phyloP scores from a whole-genome alignment of 1,139 yeast genomes.

The Taphrina confusa region DNA sequence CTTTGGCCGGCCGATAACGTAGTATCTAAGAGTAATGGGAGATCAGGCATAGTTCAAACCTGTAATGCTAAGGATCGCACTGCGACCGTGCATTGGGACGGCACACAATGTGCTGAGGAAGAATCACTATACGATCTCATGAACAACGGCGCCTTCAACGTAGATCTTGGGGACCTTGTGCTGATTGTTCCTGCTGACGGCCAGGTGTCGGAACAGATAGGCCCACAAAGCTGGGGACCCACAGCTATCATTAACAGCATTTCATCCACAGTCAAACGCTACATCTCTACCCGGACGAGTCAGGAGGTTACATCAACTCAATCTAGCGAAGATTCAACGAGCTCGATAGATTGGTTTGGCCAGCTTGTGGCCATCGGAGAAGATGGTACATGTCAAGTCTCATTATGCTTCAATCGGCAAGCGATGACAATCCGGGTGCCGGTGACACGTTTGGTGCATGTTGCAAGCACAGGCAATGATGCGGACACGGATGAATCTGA shows the following conservation, averaged over 20 bases:
- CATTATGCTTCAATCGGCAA: not conserved
- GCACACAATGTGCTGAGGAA: slow-evolving; percentile 26
- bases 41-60: slow-evolving; percentile 39
- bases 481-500: not conserved
- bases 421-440: not conserved
- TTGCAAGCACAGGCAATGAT: slow-evolving; percentile 3
- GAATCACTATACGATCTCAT: slow-evolving; percentile 36
- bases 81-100: slow-evolving; percentile 39
- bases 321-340: not conserved
- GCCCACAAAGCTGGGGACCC: slow-evolving; percentile 13
- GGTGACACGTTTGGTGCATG: slow-evolving; percentile 3
- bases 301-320: not conserved
- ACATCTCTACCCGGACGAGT: not conserved
- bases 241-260: slow-evolving; percentile 5
- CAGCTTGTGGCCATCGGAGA: not conserved
- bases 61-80: slow-evolving; percentile 38
- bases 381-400: slow-evolving; percentile 8
- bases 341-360: slow-evolving; percentile 17
- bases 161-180: slow-evolving; percentile 20
- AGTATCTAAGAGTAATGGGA: slow-evolving; percentile 34
- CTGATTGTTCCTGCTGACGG: slow-evolving; percentile 20
- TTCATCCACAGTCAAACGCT: slow-evolving; percentile 7
- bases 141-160: slow-evolving; percentile 36
- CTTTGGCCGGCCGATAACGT: slow-evolving; percentile 40
- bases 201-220: not conserved